Evolutionary conservation across 495 filamentous ascomycete genomes (phyloP), one percentile per base, ranked within the genome.

Genomic region (Trichoderma gamsii): DNA sequence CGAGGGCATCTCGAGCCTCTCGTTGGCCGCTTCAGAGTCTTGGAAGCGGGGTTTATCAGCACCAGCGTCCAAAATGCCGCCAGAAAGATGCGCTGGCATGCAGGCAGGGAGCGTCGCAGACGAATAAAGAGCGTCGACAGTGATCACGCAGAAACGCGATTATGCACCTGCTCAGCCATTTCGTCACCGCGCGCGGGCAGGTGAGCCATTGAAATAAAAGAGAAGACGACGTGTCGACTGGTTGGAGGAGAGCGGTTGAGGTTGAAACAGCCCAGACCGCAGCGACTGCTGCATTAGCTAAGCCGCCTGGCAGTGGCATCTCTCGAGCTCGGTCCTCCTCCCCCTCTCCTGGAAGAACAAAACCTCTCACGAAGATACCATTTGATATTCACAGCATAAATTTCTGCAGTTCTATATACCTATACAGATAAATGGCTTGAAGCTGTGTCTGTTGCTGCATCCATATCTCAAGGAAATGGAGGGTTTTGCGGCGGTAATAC

Each of bases 11-110:
- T 32, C 56, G 56, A 32, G 56, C 25, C 56, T 61, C 56, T 61
- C 56, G 56, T 61, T 61, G 56, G 56, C 56, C 56, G 56, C 56
- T 61, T 29, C 8, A 29, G 56, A 61, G 56, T 32, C 25, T 61
- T 61, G 56, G 56, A 61, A 61, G 56, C 56, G 56, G 56, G 56
- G 56, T 61, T 38, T 61, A 61, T 32, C 56, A 61, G 56, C 56
- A 61, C 56, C 23, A 61, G 25, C 27, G 27, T 23, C 25, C 56
- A 61, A 29, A 61, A 61, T 61, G 56, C n/a, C 56, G 25, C 56
- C 25, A 61, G 56, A 61, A 23, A 61, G 56, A 61, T 61, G 56
- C 56, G 56, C 56, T 61, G 56, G 56, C 56, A 61, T 61, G 56
- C 56, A 61, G 56, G 56, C 56, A 32, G 27, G 56, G 56, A 61